Conservation (phyloP, 257 asterid genomes). For the Capsicum baccatum region DNA sequence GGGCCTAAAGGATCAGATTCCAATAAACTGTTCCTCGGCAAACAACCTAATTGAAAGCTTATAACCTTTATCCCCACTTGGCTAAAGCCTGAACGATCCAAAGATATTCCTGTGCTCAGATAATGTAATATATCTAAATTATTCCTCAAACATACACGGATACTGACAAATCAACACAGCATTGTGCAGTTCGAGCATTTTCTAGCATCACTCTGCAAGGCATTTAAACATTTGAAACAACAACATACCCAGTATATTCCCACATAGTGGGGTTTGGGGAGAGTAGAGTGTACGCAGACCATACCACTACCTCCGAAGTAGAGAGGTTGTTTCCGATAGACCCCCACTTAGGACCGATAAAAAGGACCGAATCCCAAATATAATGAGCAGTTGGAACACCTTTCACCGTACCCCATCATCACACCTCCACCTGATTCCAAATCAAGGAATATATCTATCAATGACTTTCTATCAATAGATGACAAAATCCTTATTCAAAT, state of each 20-base stretch:
- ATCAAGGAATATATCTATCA: background rate
- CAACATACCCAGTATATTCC: background rate
- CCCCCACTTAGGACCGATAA: no score
- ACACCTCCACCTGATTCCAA: background rate
- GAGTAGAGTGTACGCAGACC: no score
- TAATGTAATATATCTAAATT: background rate
- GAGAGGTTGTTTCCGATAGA: no score
- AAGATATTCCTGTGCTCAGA: constrained; percentile 9
- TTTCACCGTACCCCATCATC: background rate
- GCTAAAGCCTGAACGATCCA: background rate
- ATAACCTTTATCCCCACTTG: background rate
- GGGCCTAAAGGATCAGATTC: no score
- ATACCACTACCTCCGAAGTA: no score
- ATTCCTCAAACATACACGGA: background rate
- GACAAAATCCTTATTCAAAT: no score
- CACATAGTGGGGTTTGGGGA: no score
- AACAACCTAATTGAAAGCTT: background rate
- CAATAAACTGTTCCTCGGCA: background rate
- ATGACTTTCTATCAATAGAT: no score
- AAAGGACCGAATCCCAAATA: background rate
- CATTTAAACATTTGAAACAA: background rate
- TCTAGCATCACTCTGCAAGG: background rate
- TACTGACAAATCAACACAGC: background rate
- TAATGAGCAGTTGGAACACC: background rate
- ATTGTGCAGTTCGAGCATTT: background rate